Conservation (phyloP, 1,284 basidiomycete genomes). For the Apiotrichum sp. region DNA sequence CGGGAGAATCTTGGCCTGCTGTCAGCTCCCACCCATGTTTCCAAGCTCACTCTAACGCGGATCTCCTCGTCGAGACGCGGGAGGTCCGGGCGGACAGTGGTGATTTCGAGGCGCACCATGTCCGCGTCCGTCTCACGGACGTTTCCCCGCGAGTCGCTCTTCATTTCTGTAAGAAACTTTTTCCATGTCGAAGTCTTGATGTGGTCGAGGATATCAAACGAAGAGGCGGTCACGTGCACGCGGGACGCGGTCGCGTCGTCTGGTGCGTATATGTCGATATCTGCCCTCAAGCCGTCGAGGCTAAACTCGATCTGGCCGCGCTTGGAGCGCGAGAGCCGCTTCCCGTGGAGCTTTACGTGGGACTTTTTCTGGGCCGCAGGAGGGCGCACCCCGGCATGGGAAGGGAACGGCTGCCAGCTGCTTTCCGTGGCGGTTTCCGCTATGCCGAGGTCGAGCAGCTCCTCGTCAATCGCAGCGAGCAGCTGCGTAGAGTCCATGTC, state of each 20-base stretch:
- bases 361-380: slow-evolving; percentile 35
- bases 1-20: slow-evolving; percentile 77
- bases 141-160: slow-evolving; percentile 73
- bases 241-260: slow-evolving; percentile 58
- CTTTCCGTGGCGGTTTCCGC: slow-evolving; percentile 63
- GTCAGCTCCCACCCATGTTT: background rate
- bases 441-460: slow-evolving; percentile 64
- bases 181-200: slow-evolving; percentile 98
- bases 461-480: slow-evolving; percentile 84
- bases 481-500: slow-evolving; percentile 67
- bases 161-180: slow-evolving; percentile 84
- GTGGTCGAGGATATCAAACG: slow-evolving; percentile 89
- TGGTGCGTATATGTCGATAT: slow-evolving; percentile 61
- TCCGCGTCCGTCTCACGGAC: slow-evolving; percentile 80
- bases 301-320: slow-evolving; percentile 78
- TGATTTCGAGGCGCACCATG: slow-evolving; percentile 84
- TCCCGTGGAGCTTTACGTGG: slow-evolving; percentile 27
- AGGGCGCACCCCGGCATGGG: slow-evolving; percentile 45
- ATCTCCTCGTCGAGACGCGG: slow-evolving; percentile 61
- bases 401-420: slow-evolving; percentile 73
- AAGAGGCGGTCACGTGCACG: slow-evolving; percentile 59
- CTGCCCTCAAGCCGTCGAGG: slow-evolving; percentile 60
- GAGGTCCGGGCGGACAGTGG: slow-evolving; percentile 63
- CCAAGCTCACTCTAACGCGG: slow-evolving; percentile 62
- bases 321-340: slow-evolving; percentile 63